These are phyloP conservation scores for Sphenostylis stenocarpa DNA, from an alignment of 306 rosid species.

Conservation along the genomic window DNA sequence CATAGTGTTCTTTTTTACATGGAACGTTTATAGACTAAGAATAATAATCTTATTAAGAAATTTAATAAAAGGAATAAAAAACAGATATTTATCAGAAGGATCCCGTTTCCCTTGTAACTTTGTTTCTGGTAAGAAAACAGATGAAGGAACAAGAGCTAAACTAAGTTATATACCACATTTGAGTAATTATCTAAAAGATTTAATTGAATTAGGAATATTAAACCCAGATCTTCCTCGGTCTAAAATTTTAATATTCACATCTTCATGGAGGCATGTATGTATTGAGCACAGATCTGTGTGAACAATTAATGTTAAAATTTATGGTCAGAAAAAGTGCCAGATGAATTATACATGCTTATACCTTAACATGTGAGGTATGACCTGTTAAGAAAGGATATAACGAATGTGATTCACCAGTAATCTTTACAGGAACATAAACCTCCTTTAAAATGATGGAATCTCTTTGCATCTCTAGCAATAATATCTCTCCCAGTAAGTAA, in stretches of 20 bases:
- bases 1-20: background rate
- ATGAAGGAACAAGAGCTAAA: constrained; percentile 13
- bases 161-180: background rate
- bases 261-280: background rate
- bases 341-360: constrained; percentile 17
- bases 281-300: background rate
- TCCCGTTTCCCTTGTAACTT: background rate
- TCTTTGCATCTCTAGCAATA: constrained; percentile 61
- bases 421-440: constrained; percentile 68
- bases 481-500: constrained; percentile 55
- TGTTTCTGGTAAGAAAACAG: background rate
- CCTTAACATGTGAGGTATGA: background rate
- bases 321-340: background rate
- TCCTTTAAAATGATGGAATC: constrained; percentile 66
- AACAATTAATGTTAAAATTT: background rate
- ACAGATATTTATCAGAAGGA: background rate
- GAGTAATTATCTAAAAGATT: background rate
- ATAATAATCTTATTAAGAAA: background rate
- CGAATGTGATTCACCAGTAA: constrained; percentile 53
- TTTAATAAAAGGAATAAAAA: background rate
- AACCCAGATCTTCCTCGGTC: background rate
- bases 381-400: background rate
- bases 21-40: background rate
- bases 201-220: too few relatives aligned
- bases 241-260: background rate